Evolutionary conservation across 371 early-diverging fungal species (phyloP).

Genomic region (Mortierella sp.): DNA sequence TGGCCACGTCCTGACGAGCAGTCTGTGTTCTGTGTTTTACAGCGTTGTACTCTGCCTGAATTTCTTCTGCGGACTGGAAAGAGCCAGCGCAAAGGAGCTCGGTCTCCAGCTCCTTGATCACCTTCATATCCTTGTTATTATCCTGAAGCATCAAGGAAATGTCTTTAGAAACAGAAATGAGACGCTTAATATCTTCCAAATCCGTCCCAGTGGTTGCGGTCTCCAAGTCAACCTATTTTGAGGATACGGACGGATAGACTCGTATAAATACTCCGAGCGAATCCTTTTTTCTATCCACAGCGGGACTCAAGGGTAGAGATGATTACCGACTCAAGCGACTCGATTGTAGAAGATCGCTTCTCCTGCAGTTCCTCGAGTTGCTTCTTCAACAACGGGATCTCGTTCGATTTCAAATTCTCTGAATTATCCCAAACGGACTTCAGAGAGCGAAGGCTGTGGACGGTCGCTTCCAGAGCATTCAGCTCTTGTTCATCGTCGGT

Average conservation of each 20-base stretch:
- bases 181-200: constrained; percentile 24
- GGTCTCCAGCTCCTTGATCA: constrained; percentile 62
- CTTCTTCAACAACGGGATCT: constrained; percentile 37
- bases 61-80: constrained; percentile 72
- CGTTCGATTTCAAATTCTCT: constrained; percentile 16
- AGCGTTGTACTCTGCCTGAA: constrained; percentile 70
- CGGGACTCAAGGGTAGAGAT: no score
- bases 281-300: constrained; percentile 4
- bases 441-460: constrained; percentile 52
- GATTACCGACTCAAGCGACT: constrained; percentile 28
- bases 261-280: no score
- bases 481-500: constrained; percentile 54
- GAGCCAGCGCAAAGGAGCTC: constrained; percentile 73
- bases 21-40: constrained; percentile 61
- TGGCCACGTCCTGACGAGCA: constrained; percentile 37
- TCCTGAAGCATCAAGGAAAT: constrained; percentile 57
- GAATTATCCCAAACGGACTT: constrained; percentile 38
- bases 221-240: constrained; percentile 39
- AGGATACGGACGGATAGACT: no score
- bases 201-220: constrained; percentile 6
- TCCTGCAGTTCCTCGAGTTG: constrained; percentile 49
- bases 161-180: constrained; percentile 55
- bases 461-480: constrained; percentile 31
- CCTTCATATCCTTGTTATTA: constrained; percentile 48
- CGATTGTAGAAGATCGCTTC: neutral